Percentiles rank a stretch among this genome's conserved stretches.
Conservation (phyloP, 2,329 filamentous ascomycete genomes). For the Tolypocladium inflatum region DNA sequence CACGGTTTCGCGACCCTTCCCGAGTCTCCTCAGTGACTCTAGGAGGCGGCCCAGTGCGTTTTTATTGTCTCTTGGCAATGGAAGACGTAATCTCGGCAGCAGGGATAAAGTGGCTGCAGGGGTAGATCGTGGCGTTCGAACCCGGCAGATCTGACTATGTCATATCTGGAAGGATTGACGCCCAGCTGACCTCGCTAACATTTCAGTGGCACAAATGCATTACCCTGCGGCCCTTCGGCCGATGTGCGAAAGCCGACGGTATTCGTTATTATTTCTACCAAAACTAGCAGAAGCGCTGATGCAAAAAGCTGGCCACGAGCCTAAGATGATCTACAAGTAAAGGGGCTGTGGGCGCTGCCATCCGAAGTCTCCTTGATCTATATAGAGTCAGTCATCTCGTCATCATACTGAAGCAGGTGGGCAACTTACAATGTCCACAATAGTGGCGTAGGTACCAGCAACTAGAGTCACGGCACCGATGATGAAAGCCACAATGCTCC, state of each 20-base stretch:
- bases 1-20: no score
- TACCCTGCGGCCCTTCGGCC: no score
- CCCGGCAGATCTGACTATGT: not conserved
- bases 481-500: constrained; percentile 15
- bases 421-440: constrained; percentile 17
- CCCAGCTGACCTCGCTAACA: not conserved
- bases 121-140: not conserved
- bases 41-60: no score
- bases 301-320: not conserved
- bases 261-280: not conserved
- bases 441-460: constrained; percentile 18
- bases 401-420: not conserved
- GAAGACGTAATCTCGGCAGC: not conserved
- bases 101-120: not conserved
- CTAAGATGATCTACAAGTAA: constrained; percentile 8
- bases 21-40: no score
- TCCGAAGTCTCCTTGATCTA: constrained; percentile 11
- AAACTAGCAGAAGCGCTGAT: not conserved
- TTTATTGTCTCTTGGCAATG: not conserved
- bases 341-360: constrained; percentile 8
- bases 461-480: constrained; percentile 16
- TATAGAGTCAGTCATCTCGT: not conserved
- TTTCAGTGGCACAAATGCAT: not conserved
- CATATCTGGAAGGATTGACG: not conserved
- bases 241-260: no score